Evolutionary conservation across 352 stramenopile genomes (phyloP), one percentile per base, ranked within the genome.

Genomic region (Globisporangium rhizosaccharum): DNA sequence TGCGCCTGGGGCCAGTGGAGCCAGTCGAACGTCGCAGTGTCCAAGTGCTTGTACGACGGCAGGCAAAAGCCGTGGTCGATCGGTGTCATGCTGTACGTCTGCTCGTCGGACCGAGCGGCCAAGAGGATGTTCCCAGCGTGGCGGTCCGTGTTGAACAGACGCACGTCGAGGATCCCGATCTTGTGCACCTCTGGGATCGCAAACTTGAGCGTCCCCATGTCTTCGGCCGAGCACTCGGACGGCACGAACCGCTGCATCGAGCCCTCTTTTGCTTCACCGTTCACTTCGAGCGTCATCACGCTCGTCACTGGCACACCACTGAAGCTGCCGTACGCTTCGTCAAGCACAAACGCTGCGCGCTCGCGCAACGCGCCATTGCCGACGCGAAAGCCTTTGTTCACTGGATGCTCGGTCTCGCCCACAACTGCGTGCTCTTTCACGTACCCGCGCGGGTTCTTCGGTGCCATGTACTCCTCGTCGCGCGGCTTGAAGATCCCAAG

Each of bases 401-500:
- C 71, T 0, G 87, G 86, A 60, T 96, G 81, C 39, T 88, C 77
- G 17, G 79, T 94, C 49, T 83, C 74, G 17, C 86, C 86, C 7
- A 95, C 75, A n/a, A 91, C 67, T 0, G 81, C 79, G 46, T 81
- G 74, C 56, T 92, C 82, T 69, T 89, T 85, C 36, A 98, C 82
- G 58, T 98, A 98, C 6, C 93, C 94, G 61, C 97, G 85, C 14
- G 97, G 97, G 77, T 99, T 99, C 78, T 99, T 98, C 41, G 95
- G 90, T 2, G 96, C 96, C 80, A 99, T 99, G 54, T 98, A 98
- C 76, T 99, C 97, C 73, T 99, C 97, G 65, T 99, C 96, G 17
- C 91, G 79, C 8, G 97, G 97, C 74, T 99, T 99, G 71, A 99
- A 99, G 15, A 99, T 76, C 1, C 76, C 85, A 17, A 95, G 63